Percentiles rank a stretch among this genome's conserved stretches.
phyloP scores from a whole-genome alignment of 2,329 filamentous ascomycete genomes.

The Xylariaceae sp. region DNA sequence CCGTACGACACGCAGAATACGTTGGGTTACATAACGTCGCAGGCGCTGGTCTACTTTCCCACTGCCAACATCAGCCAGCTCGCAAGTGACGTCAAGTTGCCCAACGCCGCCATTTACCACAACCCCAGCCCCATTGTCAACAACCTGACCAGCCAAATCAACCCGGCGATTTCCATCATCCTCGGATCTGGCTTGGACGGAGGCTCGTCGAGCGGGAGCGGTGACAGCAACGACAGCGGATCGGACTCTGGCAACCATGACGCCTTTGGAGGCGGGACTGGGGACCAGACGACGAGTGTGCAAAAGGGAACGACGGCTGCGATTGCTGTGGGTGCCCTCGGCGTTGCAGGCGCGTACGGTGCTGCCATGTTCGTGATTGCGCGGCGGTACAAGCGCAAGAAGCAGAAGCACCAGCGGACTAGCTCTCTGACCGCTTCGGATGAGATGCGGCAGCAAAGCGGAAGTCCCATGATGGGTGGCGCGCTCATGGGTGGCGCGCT shows the following conservation, averaged over 20 bases:
- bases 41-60: constrained; percentile 72
- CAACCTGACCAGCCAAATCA: constrained; percentile 72
- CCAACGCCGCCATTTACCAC: constrained; percentile 68
- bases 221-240: constrained; percentile 29
- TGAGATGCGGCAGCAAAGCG: constrained; percentile 48
- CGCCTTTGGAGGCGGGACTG: constrained; percentile 32
- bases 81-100: constrained; percentile 59
- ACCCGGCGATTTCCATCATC: constrained; percentile 68
- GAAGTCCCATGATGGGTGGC: constrained; percentile 63
- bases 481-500: constrained; percentile 66
- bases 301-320: constrained; percentile 56
- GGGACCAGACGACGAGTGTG: constrained; percentile 42
- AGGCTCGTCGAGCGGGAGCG: constrained; percentile 29
- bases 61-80: constrained; percentile 60
- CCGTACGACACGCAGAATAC: constrained; percentile 65
- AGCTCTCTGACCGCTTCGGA: constrained; percentile 60
- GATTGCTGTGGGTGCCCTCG: constrained; percentile 70
- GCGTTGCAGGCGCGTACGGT: constrained; percentile 78
- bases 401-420: constrained; percentile 65
- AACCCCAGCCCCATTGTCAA: constrained; percentile 58
- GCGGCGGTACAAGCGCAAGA: constrained; percentile 82
- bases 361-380: constrained; percentile 92
- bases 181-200: constrained; percentile 36
- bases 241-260: constrained; percentile 28
- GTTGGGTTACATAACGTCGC: constrained; percentile 73